These are phyloP conservation scores for Letharia columbiana DNA, from an alignment of 495 filamentous ascomycete genomes.

Conservation along the genomic window DNA sequence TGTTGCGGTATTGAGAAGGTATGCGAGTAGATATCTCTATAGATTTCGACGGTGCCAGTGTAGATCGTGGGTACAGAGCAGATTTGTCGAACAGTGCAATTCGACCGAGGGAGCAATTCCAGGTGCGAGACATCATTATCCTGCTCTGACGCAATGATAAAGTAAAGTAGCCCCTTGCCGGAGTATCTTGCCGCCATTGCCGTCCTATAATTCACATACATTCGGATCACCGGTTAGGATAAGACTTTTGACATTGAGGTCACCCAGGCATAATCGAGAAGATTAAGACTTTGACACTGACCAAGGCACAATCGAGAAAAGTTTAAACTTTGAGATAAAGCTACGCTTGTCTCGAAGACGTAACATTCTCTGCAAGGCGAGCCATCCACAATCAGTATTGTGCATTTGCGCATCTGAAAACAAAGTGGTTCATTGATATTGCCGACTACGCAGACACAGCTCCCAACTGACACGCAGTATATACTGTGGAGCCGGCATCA, in stretches of 20 bases:
- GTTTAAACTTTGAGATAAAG: not conserved
- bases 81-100: not conserved
- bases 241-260: not conserved
- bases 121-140: not conserved
- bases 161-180: too few relatives aligned
- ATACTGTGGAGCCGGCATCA: not conserved
- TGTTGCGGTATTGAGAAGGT: not conserved
- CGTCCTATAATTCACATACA: not conserved
- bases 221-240: too few relatives aligned
- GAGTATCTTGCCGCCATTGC: not conserved
- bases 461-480: not conserved
- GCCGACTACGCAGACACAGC: not conserved
- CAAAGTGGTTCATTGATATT: not conserved
- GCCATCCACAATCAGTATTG: too few relatives aligned
- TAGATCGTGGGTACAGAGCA: not conserved
- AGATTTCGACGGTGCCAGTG: not conserved
- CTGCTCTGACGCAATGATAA: slow-evolving; percentile 6
- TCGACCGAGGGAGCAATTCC: not conserved
- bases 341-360: not conserved
- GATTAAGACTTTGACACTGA: too few relatives aligned
- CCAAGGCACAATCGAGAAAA: not conserved
- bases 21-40: not conserved
- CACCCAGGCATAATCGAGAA: not conserved
- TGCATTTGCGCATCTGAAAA: not conserved
- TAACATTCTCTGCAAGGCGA: not conserved